phyloP scores from a whole-genome alignment of 2,329 filamentous ascomycete genomes.

The Scedosporium boydii region DNA sequence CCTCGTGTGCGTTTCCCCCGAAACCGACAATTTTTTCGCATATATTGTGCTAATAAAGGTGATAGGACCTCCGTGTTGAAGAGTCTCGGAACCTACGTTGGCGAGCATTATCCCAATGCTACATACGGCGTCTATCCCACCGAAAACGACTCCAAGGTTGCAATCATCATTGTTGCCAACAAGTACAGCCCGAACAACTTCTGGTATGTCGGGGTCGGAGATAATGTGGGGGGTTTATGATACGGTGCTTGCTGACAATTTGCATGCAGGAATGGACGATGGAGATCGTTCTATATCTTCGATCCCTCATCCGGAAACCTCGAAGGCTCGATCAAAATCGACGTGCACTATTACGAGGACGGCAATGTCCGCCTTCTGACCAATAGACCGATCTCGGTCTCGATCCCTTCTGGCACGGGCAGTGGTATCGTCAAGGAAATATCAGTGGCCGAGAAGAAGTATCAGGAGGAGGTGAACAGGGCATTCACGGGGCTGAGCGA shows the following conservation, averaged over 20 bases:
- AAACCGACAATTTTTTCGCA: background rate
- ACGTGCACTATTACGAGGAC: conserved; percentile 99
- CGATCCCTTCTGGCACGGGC: conserved; percentile 52
- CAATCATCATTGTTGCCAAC: conserved; percentile 80
- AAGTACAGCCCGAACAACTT: conserved; percentile 98
- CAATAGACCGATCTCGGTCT: conserved; percentile 61
- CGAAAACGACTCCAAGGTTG: conserved; percentile 64
- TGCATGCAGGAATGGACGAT: conserved; percentile 73
- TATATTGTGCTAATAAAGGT: background rate
- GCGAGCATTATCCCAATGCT: conserved; percentile 80
- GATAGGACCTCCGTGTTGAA: conserved; percentile 74
- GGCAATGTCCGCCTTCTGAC: conserved; percentile 92
- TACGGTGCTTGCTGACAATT: conserved; percentile 11
- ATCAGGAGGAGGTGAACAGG: conserved; percentile 91
- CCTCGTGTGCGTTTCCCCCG: conserved; percentile 52
- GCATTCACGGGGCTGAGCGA: conserved; percentile 84
- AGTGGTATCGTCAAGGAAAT: conserved; percentile 70
- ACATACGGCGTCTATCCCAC: conserved; percentile 76
- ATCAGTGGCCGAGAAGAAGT: conserved; percentile 73
- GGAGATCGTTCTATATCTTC: conserved; percentile 81
- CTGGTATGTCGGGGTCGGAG: conserved; percentile 51
- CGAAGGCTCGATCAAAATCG: conserved; percentile 76
- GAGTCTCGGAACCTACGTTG: conserved; percentile 62
- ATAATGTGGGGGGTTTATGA: background rate
- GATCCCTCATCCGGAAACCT: conserved; percentile 59